Evolutionary conservation across 192 early-diverging fungal genomes (phyloP).

Genomic region (Allomyces javanicus): DNA sequence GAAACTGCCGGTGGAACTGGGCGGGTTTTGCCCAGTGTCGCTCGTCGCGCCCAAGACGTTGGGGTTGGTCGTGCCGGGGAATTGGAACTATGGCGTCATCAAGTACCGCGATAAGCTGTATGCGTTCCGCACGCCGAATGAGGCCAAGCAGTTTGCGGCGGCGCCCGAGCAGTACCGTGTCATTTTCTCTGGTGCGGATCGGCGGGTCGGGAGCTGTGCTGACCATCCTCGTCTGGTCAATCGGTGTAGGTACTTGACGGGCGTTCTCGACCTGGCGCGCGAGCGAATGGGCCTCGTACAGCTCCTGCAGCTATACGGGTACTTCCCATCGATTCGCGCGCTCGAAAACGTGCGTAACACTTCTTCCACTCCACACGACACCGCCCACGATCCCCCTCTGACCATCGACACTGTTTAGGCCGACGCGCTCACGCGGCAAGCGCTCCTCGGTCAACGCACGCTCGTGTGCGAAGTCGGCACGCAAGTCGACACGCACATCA

Average conservation of each 20-base stretch:
- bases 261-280: no score
- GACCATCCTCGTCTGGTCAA: no score
- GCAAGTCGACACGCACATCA: constrained; percentile 38
- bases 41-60: constrained; percentile 16
- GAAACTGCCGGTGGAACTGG: constrained; percentile 30
- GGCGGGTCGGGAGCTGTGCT: no score
- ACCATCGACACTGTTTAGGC: constrained; percentile 8
- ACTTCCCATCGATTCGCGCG: no score
- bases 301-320: no score
- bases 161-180: constrained; percentile 18
- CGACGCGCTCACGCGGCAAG: constrained; percentile 27
- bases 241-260: no score
- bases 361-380: background rate
- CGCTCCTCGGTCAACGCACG: constrained; percentile 27
- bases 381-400: no score
- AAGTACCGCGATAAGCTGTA: constrained; percentile 27
- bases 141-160: constrained; percentile 20
- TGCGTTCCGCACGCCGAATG: constrained; percentile 18
- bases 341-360: background rate
- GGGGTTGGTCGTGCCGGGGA: constrained; percentile 27
- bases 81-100: constrained; percentile 31
- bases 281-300: no score
- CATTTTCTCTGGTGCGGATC: background rate
- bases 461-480: constrained; percentile 29
- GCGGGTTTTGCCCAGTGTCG: constrained; percentile 31